Percentiles rank a stretch among this genome's conserved stretches.
These are phyloP conservation scores for Blastomyces parvus DNA, from an alignment of 2,329 filamentous ascomycete genomes.

Conservation along the genomic window DNA sequence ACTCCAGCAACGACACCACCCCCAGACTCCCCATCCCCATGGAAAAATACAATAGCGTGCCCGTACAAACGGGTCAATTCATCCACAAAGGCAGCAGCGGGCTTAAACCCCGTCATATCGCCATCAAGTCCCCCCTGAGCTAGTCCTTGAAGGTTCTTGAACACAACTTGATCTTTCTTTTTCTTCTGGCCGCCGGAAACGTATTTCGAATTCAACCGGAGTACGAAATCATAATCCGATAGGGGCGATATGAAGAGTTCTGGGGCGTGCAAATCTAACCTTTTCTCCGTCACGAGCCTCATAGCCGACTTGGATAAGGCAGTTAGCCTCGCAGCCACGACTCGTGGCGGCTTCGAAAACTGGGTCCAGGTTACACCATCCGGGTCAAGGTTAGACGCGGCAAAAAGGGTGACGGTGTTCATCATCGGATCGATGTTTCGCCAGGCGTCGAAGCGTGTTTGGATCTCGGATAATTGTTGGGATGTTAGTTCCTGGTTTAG, in stretches of 20 bases:
- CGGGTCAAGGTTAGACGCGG: constrained; percentile 66
- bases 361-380: constrained; percentile 76
- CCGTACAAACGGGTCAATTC: constrained; percentile 61
- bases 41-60: constrained; percentile 69
- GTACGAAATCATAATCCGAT: constrained; percentile 74
- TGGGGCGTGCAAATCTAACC: constrained; percentile 45
- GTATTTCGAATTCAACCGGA: constrained; percentile 56
- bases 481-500: constrained; percentile 53
- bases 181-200: constrained; percentile 30
- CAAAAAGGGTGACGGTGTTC: constrained; percentile 73
- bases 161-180: constrained; percentile 36
- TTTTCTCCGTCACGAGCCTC: constrained; percentile 48
- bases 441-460: constrained; percentile 70
- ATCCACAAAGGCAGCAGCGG: constrained; percentile 52
- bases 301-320: constrained; percentile 68
- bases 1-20: constrained; percentile 53
- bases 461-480: constrained; percentile 53
- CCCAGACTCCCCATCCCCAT: constrained; percentile 42
- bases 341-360: constrained; percentile 58
- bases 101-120: constrained; percentile 47
- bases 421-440: constrained; percentile 79
- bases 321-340: constrained; percentile 76
- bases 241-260: constrained; percentile 64
- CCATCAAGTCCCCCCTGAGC: constrained; percentile 29
- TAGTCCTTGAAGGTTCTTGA: constrained; percentile 69